A percentile compares a stretch with the other conserved stretches of the same genome.
phyloP scores from a whole-genome alignment of 2,329 filamentous ascomycete genomes.

The Nigrospora sphaerica region DNA sequence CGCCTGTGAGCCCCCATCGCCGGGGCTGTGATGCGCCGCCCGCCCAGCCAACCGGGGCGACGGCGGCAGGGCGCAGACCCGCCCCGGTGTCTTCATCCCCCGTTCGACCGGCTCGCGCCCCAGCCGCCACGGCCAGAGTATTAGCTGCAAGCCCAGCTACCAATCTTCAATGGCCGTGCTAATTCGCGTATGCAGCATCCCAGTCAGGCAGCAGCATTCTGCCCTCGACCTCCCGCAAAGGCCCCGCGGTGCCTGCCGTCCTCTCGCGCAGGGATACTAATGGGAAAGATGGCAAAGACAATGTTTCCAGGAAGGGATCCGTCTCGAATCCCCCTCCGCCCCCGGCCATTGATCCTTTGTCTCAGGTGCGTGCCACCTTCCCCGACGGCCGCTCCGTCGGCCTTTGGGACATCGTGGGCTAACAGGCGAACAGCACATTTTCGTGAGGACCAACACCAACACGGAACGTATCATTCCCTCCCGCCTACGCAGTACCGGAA shows the following conservation, averaged over 20 bases:
- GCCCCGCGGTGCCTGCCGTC: constrained; percentile 15
- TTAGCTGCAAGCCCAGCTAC: no score
- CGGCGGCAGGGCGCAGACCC: no score
- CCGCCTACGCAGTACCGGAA: constrained; percentile 43
- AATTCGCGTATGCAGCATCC: constrained; percentile 1
- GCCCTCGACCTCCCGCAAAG: constrained; percentile 7
- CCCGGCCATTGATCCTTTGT: constrained; percentile 57
- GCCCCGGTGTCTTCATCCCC: no score
- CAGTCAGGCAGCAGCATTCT: constrained; percentile 15
- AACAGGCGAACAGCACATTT: constrained; percentile 34
- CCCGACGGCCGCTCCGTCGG: no score
- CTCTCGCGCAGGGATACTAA: constrained; percentile 15
- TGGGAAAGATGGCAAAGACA: constrained; percentile 15
- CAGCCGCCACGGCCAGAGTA: no score
- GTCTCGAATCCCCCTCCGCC: constrained; percentile 6
- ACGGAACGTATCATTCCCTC: constrained; percentile 26
- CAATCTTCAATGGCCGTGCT: background rate
- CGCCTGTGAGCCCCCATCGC: no score
- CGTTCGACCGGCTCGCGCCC: no score
- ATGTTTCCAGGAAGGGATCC: constrained; percentile 10
- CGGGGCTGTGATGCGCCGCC: no score
- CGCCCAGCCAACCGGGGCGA: no score
- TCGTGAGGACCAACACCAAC: constrained; percentile 24
- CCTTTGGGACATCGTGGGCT: no score
- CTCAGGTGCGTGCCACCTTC: constrained; percentile 44